Evolutionary conservation across 108 stramenopile genomes (phyloP), one percentile per base, ranked within the genome.

Genomic region (Asterionellopsis glacialis): DNA sequence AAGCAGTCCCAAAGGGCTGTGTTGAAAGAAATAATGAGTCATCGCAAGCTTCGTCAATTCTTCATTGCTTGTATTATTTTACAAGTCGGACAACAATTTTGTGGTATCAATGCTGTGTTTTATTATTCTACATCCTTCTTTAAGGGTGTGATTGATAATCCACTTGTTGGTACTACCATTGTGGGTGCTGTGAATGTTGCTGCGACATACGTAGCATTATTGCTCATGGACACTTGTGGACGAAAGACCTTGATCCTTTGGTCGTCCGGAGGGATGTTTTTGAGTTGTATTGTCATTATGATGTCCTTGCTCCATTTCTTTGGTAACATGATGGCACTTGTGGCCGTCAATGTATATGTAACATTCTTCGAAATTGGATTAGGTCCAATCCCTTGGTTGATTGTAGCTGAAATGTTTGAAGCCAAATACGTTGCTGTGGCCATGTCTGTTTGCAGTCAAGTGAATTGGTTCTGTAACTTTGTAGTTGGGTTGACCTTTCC

Each of bases 81-180:
- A 51, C 95, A 96, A 64, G 72, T 87, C 55, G 87, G 80, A n/a
- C 95, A 97, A 62, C 98, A 99, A 67, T 78, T 99, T 27, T 84
- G 82, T 64, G 98, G 98, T 42, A 97, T 99, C 79, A 98, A 99
- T 76, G 98, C 97, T 5, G 95, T 99, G 51, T 99, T 99, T 67
- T 97, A 94, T 80, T 99, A 97, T 84, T 96, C 95, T n/a, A 94
- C 87, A 19, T 75, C 85, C 14, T 97, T 99, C 80, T 96, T 97
- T 63, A 89, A 94, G 19, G 95, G 93, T 16, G 84, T 95, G 45
- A 87, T 96, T 50, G 85, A 83, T 65, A 79, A 95, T 79, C 96
- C 96, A 22, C 70, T 95, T 45, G 77, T 96, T 13, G 96, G 91
- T 54, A 96, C 95, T 24, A 88, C 85, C 21, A 77, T 96, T 41